phyloP scores from a whole-genome alignment of 2,329 filamentous ascomycete genomes.

The Arthrobotrys musiformis region DNA sequence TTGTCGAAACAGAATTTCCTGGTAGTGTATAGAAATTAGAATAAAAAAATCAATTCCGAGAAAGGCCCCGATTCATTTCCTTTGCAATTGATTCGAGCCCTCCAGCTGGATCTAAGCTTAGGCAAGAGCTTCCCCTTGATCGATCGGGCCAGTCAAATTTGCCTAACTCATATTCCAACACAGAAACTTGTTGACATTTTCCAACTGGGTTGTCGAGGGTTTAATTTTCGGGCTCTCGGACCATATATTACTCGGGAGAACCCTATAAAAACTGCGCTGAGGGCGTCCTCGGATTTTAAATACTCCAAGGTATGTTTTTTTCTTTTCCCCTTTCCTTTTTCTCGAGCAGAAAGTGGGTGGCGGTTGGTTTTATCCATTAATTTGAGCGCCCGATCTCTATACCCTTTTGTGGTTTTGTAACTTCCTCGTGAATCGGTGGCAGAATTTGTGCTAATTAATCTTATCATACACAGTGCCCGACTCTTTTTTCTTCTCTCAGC shows the following conservation, averaged over 20 bases:
- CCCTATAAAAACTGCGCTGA: not conserved
- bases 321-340: not conserved
- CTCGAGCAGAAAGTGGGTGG: not conserved
- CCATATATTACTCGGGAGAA: not conserved
- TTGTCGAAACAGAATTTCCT: no score
- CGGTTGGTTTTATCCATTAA: not conserved
- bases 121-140: no score
- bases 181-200: no score
- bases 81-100: no score
- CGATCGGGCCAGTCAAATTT: no score
- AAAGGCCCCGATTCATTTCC: no score
- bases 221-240: not conserved
- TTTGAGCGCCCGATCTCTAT: constrained; percentile 39
- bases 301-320: constrained; percentile 8
- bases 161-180: no score
- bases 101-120: no score
- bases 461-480: constrained; percentile 29
- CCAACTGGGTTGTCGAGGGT: no score
- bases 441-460: constrained; percentile 28
- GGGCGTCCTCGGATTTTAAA: not conserved
- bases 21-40: no score
- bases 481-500: not conserved
- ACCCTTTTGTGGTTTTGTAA: constrained; percentile 34
- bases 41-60: no score
- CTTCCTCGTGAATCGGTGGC: constrained; percentile 39